Percentiles rank a stretch among this genome's conserved stretches.
Evolutionary conservation across 2,329 filamentous ascomycete genomes (phyloP).

Genomic region (Stemphylium lycopersici): DNA sequence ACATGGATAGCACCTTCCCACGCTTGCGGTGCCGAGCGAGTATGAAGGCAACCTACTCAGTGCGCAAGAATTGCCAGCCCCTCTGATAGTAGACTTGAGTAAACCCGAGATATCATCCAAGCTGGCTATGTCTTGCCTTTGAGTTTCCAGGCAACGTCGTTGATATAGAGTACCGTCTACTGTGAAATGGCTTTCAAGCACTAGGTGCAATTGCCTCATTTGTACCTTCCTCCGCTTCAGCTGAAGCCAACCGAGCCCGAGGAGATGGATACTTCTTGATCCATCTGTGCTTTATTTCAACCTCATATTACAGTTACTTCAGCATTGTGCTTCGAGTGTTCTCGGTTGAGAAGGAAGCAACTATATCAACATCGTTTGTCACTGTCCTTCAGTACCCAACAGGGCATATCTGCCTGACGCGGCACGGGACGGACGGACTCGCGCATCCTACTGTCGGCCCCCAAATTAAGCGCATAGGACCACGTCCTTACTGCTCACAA

Average conservation of each 20-base stretch:
- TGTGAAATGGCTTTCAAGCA: conserved; percentile 6
- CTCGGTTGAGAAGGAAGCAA: too few relatives aligned
- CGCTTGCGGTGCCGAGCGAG: too few relatives aligned
- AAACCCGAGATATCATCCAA: too few relatives aligned
- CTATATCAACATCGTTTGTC: background rate
- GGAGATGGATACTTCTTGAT: conserved; percentile 10
- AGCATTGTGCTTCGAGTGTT: too few relatives aligned
- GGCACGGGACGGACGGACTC: conserved; percentile 7
- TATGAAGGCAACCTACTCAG: too few relatives aligned
- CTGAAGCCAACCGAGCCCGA: conserved; percentile 20
- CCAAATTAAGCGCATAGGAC: conserved; percentile 10
- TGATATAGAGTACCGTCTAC: conserved; percentile 9
- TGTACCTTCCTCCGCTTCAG: conserved; percentile 17
- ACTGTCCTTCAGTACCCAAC: conserved; percentile 3
- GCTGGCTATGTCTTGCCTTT: too few relatives aligned
- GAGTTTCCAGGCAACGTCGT: background rate
- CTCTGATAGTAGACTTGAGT: too few relatives aligned
- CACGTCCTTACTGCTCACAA: conserved; percentile 9
- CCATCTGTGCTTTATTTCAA: background rate
- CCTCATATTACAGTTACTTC: too few relatives aligned
- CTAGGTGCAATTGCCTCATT: conserved; percentile 14
- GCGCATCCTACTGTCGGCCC: conserved; percentile 12
- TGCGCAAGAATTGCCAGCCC: too few relatives aligned
- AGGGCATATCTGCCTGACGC: conserved; percentile 8
- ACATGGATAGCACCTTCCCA: too few relatives aligned